phyloP scores from a whole-genome alignment of 2,329 filamentous ascomycete genomes.

The Apiospora aurea region DNA sequence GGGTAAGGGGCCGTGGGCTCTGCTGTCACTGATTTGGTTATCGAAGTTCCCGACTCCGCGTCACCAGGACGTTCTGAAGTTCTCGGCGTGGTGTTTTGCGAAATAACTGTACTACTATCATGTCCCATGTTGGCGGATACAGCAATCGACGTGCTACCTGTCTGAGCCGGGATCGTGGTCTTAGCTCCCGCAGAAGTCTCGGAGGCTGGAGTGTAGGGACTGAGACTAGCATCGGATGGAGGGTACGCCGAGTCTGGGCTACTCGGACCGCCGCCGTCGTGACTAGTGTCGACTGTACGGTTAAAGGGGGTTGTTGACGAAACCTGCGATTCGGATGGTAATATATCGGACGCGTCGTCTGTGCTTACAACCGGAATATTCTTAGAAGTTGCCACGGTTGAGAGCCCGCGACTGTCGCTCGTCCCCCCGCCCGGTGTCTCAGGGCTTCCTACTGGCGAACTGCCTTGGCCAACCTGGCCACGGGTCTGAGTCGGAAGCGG shows the following conservation, averaged over 20 bases:
- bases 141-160: neutral
- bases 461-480: neutral
- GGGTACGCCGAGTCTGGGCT: neutral
- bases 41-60: no score
- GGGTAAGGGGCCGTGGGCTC: no score
- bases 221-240: neutral
- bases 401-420: neutral
- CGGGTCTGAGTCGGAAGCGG: neutral
- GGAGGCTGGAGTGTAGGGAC: neutral
- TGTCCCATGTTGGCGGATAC: neutral
- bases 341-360: neutral
- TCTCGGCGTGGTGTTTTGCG: neutral
- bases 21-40: no score
- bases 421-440: neutral
- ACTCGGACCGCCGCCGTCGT: neutral
- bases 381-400: neutral
- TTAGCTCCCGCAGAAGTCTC: neutral
- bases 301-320: no score
- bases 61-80: neutral
- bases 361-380: neutral
- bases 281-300: no score
- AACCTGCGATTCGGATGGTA: neutral
- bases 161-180: neutral
- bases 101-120: neutral
- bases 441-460: no score